These are phyloP conservation scores for Eucalyptus sp. DNA, from an alignment of 345 rosid species.

Conservation along the genomic window DNA sequence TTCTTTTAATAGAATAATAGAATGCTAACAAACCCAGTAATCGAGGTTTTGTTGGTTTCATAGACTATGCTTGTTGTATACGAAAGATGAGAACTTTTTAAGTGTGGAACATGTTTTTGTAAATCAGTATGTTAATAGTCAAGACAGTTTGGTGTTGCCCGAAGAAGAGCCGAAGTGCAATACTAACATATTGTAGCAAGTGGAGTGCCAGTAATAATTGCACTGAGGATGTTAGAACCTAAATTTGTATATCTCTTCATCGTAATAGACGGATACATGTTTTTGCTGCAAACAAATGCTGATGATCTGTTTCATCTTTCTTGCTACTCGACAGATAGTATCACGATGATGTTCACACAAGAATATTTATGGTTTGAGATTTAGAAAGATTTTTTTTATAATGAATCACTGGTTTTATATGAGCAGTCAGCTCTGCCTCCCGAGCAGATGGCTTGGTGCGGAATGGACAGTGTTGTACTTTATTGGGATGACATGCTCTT, in stretches of 20 bases:
- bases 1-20: not conserved
- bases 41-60: not conserved
- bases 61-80: not conserved
- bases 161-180: not conserved
- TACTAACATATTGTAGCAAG: not conserved
- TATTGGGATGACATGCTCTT: constrained; percentile 90
- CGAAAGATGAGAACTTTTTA: not conserved
- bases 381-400: not conserved
- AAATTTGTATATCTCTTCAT: not conserved
- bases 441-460: constrained; percentile 97
- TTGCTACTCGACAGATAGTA: not conserved
- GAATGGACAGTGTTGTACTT: constrained; percentile 81
- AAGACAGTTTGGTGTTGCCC: not conserved
- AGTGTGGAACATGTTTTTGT: not conserved
- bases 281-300: not conserved
- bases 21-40: not conserved
- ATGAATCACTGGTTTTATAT: not conserved
- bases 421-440: constrained; percentile 93
- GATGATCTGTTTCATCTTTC: not conserved
- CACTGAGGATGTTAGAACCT: not conserved
- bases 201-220: not conserved
- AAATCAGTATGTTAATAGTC: not conserved
- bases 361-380: not conserved
- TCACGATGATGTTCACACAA: not conserved
- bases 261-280: not conserved